phyloP scores from a whole-genome alignment of 495 filamentous ascomycete genomes.

The Podospora tetraspora region DNA sequence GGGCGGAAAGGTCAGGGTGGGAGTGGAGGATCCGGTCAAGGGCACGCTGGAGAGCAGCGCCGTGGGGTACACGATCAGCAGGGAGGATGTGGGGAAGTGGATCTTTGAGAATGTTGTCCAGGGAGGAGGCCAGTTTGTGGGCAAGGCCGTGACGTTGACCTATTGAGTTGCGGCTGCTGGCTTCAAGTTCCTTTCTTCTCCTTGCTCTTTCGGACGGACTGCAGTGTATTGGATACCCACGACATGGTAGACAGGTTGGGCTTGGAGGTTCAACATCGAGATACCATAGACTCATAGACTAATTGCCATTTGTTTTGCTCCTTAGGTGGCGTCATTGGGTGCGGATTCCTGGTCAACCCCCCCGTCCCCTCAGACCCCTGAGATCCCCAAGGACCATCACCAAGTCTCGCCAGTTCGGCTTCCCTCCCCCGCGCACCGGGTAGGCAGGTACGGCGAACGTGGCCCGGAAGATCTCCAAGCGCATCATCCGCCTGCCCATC shows the following conservation, averaged over 20 bases:
- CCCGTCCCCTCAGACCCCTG: too few species aligned
- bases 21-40: conserved; percentile 32
- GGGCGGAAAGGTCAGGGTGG: conserved; percentile 20
- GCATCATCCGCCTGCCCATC: not conserved
- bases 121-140: conserved; percentile 14
- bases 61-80: conserved; percentile 42
- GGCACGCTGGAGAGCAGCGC: conserved; percentile 24
- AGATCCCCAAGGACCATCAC: not conserved
- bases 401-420: not conserved
- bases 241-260: not conserved
- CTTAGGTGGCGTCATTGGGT: not conserved
- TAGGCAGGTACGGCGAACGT: not conserved
- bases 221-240: too few species aligned
- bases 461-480: not conserved
- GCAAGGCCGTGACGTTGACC: conserved; percentile 25
- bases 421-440: not conserved
- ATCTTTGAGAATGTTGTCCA: conserved; percentile 26
- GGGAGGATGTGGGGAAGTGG: conserved; percentile 42
- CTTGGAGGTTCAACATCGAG: not conserved
- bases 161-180: conserved; percentile 12
- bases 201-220: not conserved
- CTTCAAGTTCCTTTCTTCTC: not conserved
- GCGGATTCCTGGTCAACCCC: too few species aligned
- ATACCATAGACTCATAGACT: not conserved
- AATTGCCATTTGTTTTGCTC: not conserved